Conservation (phyloP, 169 alveolate species). For the Perkinsus marinus region DNA sequence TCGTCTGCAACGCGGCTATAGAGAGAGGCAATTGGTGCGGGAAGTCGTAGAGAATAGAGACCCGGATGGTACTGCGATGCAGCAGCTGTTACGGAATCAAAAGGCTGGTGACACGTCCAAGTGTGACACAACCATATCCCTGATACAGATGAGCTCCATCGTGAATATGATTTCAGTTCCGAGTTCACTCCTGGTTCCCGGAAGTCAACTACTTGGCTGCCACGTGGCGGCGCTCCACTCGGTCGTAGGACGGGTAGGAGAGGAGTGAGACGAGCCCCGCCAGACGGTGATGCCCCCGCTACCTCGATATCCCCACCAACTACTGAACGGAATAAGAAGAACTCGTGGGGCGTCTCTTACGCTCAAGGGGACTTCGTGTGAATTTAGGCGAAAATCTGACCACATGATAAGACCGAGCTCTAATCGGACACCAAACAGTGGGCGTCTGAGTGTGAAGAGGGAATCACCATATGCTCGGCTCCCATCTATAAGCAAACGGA, state of each 20-base stretch:
- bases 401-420: background rate
- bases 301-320: background rate
- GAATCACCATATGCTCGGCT: background rate
- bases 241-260: background rate
- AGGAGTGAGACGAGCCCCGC: background rate
- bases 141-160: too few relatives aligned
- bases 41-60: background rate
- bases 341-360: background rate
- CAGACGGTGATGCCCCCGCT: background rate
- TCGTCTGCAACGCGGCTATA: background rate
- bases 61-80: background rate
- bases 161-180: background rate
- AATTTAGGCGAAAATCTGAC: background rate
- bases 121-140: background rate
- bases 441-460: background rate
- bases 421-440: background rate
- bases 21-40: background rate
- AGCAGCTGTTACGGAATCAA: background rate
- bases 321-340: background rate
- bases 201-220: background rate
- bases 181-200: background rate
- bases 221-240: background rate
- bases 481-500: background rate
- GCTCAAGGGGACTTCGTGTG: background rate
- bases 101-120: background rate